Conservation (phyloP, 192 early-diverging fungal species). For the Coemansia sp. region DNA sequence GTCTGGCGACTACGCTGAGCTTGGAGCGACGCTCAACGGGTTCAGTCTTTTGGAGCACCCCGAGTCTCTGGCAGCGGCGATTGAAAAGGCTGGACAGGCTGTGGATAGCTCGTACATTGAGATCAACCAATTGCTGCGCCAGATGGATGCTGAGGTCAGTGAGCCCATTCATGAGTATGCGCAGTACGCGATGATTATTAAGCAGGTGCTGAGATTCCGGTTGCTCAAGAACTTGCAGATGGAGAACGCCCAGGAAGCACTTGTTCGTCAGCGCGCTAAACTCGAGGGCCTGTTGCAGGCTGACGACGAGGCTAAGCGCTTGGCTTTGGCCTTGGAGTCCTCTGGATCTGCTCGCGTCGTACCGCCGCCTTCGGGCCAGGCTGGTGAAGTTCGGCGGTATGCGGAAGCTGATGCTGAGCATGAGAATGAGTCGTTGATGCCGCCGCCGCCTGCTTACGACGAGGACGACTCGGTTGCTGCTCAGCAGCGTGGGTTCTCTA, state of each 20-base stretch:
- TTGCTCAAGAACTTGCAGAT: conserved; percentile 85
- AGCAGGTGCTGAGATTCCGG: conserved; percentile 81
- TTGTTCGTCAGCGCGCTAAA: conserved; percentile 70
- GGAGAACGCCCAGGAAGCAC: conserved; percentile 71
- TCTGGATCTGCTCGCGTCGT: conserved; percentile 5
- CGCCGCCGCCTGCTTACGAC: background rate
- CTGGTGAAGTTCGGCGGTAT: background rate
- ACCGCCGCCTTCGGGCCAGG: background rate
- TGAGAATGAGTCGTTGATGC: background rate
- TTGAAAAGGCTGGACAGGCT: conserved; percentile 93
- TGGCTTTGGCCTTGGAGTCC: conserved; percentile 66
- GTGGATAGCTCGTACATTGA: conserved; percentile 82
- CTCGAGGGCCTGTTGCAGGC: conserved; percentile 65
- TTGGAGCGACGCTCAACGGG: conserved; percentile 91
- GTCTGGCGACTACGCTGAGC: conserved; percentile 77
- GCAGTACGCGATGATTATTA: conserved; percentile 87
- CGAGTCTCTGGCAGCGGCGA: conserved; percentile 69
- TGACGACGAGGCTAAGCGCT: conserved; percentile 71
- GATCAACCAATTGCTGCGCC: conserved; percentile 67
- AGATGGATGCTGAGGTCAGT: conserved; percentile 76
- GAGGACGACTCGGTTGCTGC: conserved; percentile 23
- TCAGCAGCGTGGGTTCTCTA: conserved; percentile 34
- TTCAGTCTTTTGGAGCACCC: conserved; percentile 87
- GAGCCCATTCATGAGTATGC: conserved; percentile 88
- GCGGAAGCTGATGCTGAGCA: background rate